These are phyloP conservation scores for Fusarium decemcellulare DNA, from an alignment of 2,329 filamentous ascomycete species.

Conservation along the genomic window DNA sequence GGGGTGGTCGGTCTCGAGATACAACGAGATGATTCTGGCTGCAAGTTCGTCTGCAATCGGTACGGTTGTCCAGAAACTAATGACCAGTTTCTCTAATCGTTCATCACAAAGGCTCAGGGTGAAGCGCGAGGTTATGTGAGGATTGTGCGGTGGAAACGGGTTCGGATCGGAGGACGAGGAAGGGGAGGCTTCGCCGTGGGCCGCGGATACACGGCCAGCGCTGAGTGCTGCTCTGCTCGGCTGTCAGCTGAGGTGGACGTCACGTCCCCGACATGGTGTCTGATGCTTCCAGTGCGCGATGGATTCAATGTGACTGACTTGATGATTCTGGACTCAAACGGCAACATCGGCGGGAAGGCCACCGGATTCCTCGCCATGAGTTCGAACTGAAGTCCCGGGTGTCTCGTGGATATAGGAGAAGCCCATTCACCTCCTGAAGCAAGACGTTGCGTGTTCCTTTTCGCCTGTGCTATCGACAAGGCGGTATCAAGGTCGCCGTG, in stretches of 20 bases:
- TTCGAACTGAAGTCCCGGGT: slow-evolving; percentile 25
- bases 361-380: slow-evolving; percentile 33
- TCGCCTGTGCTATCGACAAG: slow-evolving; percentile 16
- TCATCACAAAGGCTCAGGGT: slow-evolving; percentile 36
- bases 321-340: slow-evolving; percentile 17
- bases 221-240: slow-evolving; percentile 2
- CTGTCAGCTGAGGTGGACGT: not conserved
- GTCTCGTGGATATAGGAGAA: slow-evolving; percentile 1
- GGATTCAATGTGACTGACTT: slow-evolving; percentile 9
- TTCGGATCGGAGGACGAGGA: slow-evolving; percentile 1
- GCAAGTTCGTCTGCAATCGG: slow-evolving; percentile 48
- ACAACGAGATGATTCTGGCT: slow-evolving; percentile 53
- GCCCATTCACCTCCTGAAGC: not conserved
- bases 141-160: slow-evolving; percentile 12
- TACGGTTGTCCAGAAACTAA: slow-evolving; percentile 54
- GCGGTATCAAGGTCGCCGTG: slow-evolving; percentile 16
- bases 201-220: not conserved
- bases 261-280: too few species aligned
- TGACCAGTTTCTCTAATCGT: slow-evolving; percentile 47
- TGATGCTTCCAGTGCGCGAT: not conserved
- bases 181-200: not conserved
- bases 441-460: not conserved
- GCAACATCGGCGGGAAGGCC: slow-evolving; percentile 21
- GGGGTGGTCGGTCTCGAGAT: slow-evolving; percentile 56
- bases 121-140: not conserved